Percentiles rank a stretch among this genome's conserved stretches.
Evolutionary conservation across 257 asterid species (phyloP).

Genomic region (Ilex aquifolium): DNA sequence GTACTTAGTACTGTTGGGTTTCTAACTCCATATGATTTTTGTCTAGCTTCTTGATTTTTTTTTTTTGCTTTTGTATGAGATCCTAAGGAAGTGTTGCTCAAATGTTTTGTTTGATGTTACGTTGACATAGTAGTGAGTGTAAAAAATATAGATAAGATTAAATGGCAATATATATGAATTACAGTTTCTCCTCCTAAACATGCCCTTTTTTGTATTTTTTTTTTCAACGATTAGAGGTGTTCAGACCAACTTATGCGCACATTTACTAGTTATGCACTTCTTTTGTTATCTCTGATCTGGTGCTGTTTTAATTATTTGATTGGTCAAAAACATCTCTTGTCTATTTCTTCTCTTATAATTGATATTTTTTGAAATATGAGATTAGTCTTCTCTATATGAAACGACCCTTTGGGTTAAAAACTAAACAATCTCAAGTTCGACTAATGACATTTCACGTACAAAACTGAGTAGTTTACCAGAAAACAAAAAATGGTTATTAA

Average conservation of each 20-base stretch:
- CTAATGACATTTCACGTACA: too few species aligned
- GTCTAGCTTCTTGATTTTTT: conserved; percentile 13
- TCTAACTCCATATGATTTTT: conserved; percentile 3
- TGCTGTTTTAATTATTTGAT: too few species aligned
- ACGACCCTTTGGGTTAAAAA: too few species aligned
- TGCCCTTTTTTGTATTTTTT: background rate
- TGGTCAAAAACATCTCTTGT: too few species aligned
- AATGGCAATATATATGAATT: conserved; percentile 10
- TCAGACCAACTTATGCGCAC: background rate
- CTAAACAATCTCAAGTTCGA: too few species aligned
- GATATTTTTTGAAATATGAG: too few species aligned
- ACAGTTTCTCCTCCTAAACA: background rate
- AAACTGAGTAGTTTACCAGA: too few species aligned
- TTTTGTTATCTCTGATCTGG: background rate
- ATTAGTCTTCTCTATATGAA: too few species aligned
- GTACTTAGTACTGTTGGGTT: conserved; percentile 16
- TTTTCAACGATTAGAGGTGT: too few species aligned
- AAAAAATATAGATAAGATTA: conserved; percentile 20
- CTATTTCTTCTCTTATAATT: too few species aligned
- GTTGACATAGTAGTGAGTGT: conserved; percentile 28
- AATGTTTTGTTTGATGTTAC: conserved; percentile 36
- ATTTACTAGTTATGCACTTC: background rate
- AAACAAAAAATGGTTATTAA: too few species aligned
- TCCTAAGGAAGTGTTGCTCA: conserved; percentile 18
- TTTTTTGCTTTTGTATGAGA: conserved; percentile 6